Evolutionary conservation across 495 filamentous ascomycete species (phyloP).

Genomic region (Parathielavia hyrcaniae): DNA sequence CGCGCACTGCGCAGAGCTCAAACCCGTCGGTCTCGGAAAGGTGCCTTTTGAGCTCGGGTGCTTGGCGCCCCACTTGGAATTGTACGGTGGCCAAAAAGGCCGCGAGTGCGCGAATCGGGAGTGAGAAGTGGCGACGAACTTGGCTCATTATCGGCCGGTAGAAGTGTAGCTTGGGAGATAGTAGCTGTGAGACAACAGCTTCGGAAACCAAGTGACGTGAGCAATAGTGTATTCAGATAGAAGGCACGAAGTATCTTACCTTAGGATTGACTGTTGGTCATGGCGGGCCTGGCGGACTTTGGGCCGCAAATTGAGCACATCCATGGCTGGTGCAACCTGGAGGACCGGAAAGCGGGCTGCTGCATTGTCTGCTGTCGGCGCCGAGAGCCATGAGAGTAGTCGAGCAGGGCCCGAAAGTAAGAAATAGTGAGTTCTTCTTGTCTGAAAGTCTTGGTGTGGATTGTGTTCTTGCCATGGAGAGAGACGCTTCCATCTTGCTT

Average conservation of each 20-base stretch:
- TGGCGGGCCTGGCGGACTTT: too few species aligned
- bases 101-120: conserved; percentile 15
- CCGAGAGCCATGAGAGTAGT: background rate
- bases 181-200: too few species aligned
- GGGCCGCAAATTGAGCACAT: background rate
- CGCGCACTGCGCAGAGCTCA: conserved; percentile 21
- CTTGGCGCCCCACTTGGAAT: conserved; percentile 9
- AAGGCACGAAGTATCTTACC: too few species aligned
- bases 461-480: conserved; percentile 19
- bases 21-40: background rate
- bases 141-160: too few species aligned
- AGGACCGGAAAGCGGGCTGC: conserved; percentile 8
- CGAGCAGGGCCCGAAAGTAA: conserved; percentile 14
- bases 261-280: too few species aligned
- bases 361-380: background rate
- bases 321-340: background rate
- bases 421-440: background rate
- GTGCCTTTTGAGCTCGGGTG: conserved; percentile 14
- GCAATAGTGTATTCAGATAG: too few species aligned
- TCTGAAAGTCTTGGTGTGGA: background rate
- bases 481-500: background rate
- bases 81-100: conserved; percentile 16
- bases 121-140: background rate
- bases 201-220: too few species aligned
- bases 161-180: too few species aligned